Base-by-base conservation (phyloP, 1,139 yeast genomes). In the Saccharomyces hybrid region DNA sequence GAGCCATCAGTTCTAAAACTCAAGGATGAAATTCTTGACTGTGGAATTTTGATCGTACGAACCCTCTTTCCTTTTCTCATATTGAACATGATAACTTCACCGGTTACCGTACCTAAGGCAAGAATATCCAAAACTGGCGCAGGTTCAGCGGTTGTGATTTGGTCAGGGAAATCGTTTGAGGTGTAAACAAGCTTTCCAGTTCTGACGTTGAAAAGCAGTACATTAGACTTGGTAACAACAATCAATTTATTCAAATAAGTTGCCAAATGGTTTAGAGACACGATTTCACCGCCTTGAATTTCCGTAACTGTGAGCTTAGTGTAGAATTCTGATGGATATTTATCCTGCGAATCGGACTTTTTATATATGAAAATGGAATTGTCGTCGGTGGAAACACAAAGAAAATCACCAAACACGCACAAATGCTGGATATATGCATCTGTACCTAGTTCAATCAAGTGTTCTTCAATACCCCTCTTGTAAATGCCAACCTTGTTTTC, bases 1-100 rank as follows among this genome's bases (percentile, higher is more conserved):
- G 86, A 79, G 0, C 96, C 96, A 69, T 95, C 99, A 1, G 97
- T 88, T 72, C 99, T 81, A 74, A 95, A 93, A 0, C 97, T 87
- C 25, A 93, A 64, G 0, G 96, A 78, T 0, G 87, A 80, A 4
- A 89, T 79, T 52, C 80, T 70, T 25, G 78, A 77, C 49, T 78
- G 78, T 3, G 84, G 83, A 0, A 87, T 78, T 25, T 80, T 79
- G 52, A 86, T 74, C 7, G 83, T 80, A 59, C 84, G 80, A 50
- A 88, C 63, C 2, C 74, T 69, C 57, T 75, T 79, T 23, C 83
- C 96, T 66, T 82, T 85, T 61, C 81, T 84, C 60, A 93, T 67
- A 66, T 95, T 83, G 70, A 78, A 86, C 49, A 93, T 68, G 50
- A 74, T 73, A 5, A 89, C 80, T 6, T 80, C 78, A 16, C 98